These are phyloP conservation scores for Chlorella sp. DNA, from an alignment of 139 green algal species.

Conservation along the genomic window DNA sequence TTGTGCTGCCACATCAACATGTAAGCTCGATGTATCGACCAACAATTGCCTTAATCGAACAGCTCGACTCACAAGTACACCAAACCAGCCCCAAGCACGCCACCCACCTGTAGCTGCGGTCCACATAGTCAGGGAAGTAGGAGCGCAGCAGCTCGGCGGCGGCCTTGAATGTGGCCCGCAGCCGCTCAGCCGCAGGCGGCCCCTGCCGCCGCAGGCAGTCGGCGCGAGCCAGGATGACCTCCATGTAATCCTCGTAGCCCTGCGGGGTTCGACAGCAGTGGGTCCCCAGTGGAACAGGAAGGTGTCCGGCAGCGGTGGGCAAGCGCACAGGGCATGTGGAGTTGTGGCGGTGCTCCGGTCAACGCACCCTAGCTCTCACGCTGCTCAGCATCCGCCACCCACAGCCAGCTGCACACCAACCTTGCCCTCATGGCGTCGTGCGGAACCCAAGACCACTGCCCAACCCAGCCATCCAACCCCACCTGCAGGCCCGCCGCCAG, in stretches of 20 bases:
- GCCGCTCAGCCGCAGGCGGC: background rate
- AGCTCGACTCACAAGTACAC: background rate
- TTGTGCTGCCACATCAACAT: no score
- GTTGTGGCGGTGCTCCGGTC: no score
- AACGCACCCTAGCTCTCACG: no score
- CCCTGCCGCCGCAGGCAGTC: slow-evolving; percentile 63
- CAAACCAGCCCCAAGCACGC: background rate
- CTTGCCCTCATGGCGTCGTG: no score
- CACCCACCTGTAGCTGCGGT: slow-evolving; percentile 40
- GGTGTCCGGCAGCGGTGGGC: no score
- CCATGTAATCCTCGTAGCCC: slow-evolving; percentile 63
- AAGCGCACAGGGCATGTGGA: no score
- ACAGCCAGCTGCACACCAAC: no score
- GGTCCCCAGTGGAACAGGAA: no score
- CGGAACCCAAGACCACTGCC: background rate
- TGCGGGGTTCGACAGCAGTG: slow-evolving; percentile 38
- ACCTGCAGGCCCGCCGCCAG: slow-evolving; percentile 50
- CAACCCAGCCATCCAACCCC: no score
- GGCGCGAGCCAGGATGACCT: slow-evolving; percentile 69
- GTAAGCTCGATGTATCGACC: no score
- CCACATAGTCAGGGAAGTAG: slow-evolving; percentile 67
- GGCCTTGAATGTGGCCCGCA: slow-evolving; percentile 25
- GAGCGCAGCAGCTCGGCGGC: slow-evolving; percentile 48
- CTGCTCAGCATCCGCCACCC: no score
- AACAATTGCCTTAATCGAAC: background rate